These are phyloP conservation scores for Xylariomycetidae sp. DNA, from an alignment of 2,329 filamentous ascomycete species.

Conservation along the genomic window DNA sequence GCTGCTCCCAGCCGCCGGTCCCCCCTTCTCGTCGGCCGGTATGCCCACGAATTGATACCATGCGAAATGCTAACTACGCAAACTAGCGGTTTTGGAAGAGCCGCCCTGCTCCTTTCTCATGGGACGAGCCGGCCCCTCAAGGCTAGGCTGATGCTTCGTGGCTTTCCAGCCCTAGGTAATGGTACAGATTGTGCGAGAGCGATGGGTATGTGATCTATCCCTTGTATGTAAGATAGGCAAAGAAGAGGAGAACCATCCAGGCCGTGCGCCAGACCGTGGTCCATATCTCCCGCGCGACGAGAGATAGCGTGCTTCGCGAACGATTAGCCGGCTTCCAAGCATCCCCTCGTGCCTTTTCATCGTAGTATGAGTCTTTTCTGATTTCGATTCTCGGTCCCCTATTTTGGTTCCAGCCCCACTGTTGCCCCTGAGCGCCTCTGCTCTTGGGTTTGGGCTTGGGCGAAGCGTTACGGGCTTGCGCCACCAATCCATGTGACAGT, in stretches of 20 bases:
- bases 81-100: too few relatives aligned
- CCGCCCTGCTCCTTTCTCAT: too few relatives aligned
- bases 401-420: constrained; percentile 40
- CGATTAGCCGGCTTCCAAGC: constrained; percentile 22
- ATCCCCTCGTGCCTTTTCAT: constrained; percentile 26
- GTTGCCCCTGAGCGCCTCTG: constrained; percentile 18
- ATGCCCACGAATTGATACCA: too few relatives aligned
- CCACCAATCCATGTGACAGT: constrained; percentile 13
- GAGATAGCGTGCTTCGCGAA: constrained; percentile 30
- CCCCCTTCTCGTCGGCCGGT: too few relatives aligned
- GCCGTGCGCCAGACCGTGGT: constrained; percentile 56
- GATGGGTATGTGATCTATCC: too few relatives aligned
- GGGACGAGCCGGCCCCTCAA: too few relatives aligned
- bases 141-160: too few relatives aligned
- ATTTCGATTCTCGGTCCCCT: constrained; percentile 48
- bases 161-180: too few relatives aligned
- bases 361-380: constrained; percentile 37
- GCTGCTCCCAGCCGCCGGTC: too few relatives aligned
- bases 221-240: constrained; percentile 59
- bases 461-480: constrained; percentile 18
- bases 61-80: too few relatives aligned
- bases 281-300: constrained; percentile 55
- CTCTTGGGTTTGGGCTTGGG: constrained; percentile 10
- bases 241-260: constrained; percentile 58
- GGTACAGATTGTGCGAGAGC: too few relatives aligned